Percentiles rank a stretch among this genome's conserved stretches.
phyloP scores from a whole-genome alignment of 495 filamentous ascomycete species.

The Trichoderma reesei region DNA sequence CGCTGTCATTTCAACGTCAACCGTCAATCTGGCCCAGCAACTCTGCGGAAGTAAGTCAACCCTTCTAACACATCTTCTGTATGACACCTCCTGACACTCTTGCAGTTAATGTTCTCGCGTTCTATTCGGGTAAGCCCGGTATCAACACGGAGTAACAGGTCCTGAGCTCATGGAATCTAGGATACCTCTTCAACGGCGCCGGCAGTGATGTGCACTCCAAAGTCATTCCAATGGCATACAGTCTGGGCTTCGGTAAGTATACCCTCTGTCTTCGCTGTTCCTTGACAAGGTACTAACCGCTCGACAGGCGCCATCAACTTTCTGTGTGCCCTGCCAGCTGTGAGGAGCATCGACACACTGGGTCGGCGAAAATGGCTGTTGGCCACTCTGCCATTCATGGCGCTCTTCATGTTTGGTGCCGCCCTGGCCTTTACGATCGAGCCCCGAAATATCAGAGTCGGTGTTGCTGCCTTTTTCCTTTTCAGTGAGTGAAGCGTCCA shows the following conservation, averaged over 20 bases:
- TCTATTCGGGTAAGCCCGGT: slow-evolving; percentile 20
- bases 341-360: slow-evolving; percentile 67
- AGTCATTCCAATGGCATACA: slow-evolving; percentile 17
- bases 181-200: slow-evolving; percentile 15
- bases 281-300: neutral
- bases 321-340: slow-evolving; percentile 58
- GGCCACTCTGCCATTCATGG: slow-evolving; percentile 48
- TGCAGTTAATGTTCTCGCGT: slow-evolving; percentile 23
- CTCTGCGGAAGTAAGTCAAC: slow-evolving; percentile 23
- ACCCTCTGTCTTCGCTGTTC: neutral
- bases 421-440: slow-evolving; percentile 31
- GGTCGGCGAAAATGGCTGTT: slow-evolving; percentile 64
- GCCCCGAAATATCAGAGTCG: slow-evolving; percentile 2
- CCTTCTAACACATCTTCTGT: neutral
- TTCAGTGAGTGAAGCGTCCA: slow-evolving; percentile 13
- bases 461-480: slow-evolving; percentile 18
- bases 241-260: slow-evolving; percentile 19
- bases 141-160: neutral
- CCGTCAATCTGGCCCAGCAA: slow-evolving; percentile 23
- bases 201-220: neutral
- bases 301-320: slow-evolving; percentile 54
- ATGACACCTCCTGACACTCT: neutral
- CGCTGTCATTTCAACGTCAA: slow-evolving; percentile 21
- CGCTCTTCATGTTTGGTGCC: slow-evolving; percentile 43
- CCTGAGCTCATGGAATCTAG: neutral